phyloP scores from a whole-genome alignment of 2,329 filamentous ascomycete genomes.

The Penicillium expansum region DNA sequence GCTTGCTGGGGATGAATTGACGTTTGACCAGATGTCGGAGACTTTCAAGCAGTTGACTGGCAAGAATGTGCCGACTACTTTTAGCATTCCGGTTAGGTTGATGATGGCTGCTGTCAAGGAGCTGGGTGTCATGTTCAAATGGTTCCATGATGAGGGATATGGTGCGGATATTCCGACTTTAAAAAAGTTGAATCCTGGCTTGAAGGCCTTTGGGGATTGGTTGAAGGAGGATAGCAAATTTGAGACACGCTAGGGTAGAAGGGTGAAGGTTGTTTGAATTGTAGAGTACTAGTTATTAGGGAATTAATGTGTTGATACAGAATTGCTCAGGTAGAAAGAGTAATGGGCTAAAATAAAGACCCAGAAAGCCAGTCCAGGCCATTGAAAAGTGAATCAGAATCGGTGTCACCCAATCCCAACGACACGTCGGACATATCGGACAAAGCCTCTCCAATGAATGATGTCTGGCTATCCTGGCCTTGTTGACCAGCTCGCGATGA shows the following conservation, averaged over 20 bases:
- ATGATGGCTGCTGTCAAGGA: constrained; percentile 47
- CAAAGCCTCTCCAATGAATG: neutral
- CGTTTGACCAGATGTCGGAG: constrained; percentile 44
- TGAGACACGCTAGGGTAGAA: neutral
- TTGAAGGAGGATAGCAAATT: constrained; percentile 49
- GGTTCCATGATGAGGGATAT: constrained; percentile 52
- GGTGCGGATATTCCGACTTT: constrained; percentile 46
- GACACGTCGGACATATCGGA: neutral
- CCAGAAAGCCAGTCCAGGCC: neutral
- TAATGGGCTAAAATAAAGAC: neutral
- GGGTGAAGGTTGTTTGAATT: neutral
- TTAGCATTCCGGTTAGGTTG: constrained; percentile 39
- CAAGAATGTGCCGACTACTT: constrained; percentile 43
- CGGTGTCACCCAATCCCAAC: neutral
- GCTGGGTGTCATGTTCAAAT: constrained; percentile 49
- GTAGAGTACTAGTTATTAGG: neutral
- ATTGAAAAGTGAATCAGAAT: neutral
- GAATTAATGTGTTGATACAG: neutral
- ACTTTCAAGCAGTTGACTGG: constrained; percentile 51
- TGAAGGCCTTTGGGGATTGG: constrained; percentile 51
- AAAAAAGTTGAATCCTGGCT: constrained; percentile 43
- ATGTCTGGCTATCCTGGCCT: neutral
- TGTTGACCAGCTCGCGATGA: neutral
- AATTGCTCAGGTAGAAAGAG: neutral
- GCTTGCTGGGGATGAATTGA: constrained; percentile 54